These are phyloP conservation scores for Jacaranda mimosifolia DNA, from an alignment of 257 asterid genomes.

Conservation along the genomic window DNA sequence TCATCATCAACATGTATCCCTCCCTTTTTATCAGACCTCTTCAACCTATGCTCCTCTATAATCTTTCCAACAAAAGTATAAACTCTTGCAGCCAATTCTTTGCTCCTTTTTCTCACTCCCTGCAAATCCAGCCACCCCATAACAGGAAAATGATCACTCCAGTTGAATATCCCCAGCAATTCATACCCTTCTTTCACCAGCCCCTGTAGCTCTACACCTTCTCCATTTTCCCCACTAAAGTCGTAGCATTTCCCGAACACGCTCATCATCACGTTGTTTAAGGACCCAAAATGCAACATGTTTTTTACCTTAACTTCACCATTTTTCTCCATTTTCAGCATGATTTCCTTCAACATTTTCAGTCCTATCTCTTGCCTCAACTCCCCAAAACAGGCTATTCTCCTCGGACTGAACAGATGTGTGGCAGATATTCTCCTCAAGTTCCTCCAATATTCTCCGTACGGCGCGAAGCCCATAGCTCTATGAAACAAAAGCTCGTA, in stretches of 20 bases:
- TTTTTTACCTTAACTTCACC: slow-evolving; percentile 51
- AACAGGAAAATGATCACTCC: slow-evolving; percentile 83
- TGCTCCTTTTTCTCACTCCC: slow-evolving; percentile 73
- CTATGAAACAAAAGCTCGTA: slow-evolving; percentile 68
- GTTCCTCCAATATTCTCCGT: slow-evolving; percentile 83
- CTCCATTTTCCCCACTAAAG: slow-evolving; percentile 36
- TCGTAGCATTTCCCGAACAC: slow-evolving; percentile 72
- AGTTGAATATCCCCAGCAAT: slow-evolving; percentile 70
- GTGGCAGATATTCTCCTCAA: slow-evolving; percentile 68
- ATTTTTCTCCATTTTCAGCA: slow-evolving; percentile 40
- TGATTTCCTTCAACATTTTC: slow-evolving; percentile 55
- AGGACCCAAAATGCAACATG: slow-evolving; percentile 61
- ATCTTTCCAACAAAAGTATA: slow-evolving; percentile 64
- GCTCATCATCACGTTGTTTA: slow-evolving; percentile 80
- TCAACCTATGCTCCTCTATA: slow-evolving; percentile 64
- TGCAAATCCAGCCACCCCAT: slow-evolving; percentile 78
- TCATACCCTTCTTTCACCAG: slow-evolving; percentile 80
- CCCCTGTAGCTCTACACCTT: slow-evolving; percentile 48
- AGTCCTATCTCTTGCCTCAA: slow-evolving; percentile 54
- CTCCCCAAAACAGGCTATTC: slow-evolving; percentile 50
- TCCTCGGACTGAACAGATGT: slow-evolving; percentile 71
- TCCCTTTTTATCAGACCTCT: slow-evolving; percentile 26
- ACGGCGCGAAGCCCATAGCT: slow-evolving; percentile 94
- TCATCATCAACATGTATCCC: slow-evolving; percentile 15
- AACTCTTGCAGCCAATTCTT: slow-evolving; percentile 51